phyloP scores from a whole-genome alignment of 2,329 filamentous ascomycete genomes.

The Colletotrichum chrysophilum region DNA sequence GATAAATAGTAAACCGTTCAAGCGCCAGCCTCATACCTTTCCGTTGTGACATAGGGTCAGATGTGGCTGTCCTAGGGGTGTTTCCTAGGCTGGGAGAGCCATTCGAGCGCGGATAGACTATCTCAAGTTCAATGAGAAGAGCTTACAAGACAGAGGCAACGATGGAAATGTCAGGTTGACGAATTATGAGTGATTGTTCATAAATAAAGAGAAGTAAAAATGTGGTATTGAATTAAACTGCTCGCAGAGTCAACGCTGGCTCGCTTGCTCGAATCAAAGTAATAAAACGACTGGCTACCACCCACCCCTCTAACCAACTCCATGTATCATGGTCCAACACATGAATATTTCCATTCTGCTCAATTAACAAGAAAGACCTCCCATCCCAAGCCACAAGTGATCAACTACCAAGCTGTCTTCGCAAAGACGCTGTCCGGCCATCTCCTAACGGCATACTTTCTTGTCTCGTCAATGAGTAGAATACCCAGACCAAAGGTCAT shows the following conservation, averaged over 20 bases:
- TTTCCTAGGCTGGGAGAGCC: not conserved
- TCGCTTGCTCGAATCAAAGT: not conserved
- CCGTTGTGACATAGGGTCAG: not conserved
- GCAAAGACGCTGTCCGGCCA: conserved; percentile 51
- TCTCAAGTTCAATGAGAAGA: not conserved
- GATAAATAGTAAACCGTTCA: not conserved
- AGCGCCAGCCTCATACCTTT: not conserved
- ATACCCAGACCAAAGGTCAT: conserved; percentile 70
- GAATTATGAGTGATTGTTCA: not conserved
- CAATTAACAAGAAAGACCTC: not conserved
- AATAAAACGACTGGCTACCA: not conserved
- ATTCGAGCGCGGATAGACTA: not conserved
- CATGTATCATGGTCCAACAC: not conserved
- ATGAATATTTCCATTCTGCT: not conserved
- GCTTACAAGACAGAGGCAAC: not conserved
- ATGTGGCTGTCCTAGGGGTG: not conserved
- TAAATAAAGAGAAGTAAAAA: not conserved
- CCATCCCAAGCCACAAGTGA: not conserved
- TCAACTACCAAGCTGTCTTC: conserved; percentile 51
- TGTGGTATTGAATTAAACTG: not conserved
- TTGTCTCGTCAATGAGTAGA: conserved; percentile 55
- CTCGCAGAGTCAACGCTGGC: not conserved
- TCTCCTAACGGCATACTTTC: conserved; percentile 52
- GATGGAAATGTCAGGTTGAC: not conserved
- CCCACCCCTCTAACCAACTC: not conserved